These are phyloP conservation scores for Ganoderma boninense DNA, from an alignment of 1,284 basidiomycete species.

Conservation along the genomic window DNA sequence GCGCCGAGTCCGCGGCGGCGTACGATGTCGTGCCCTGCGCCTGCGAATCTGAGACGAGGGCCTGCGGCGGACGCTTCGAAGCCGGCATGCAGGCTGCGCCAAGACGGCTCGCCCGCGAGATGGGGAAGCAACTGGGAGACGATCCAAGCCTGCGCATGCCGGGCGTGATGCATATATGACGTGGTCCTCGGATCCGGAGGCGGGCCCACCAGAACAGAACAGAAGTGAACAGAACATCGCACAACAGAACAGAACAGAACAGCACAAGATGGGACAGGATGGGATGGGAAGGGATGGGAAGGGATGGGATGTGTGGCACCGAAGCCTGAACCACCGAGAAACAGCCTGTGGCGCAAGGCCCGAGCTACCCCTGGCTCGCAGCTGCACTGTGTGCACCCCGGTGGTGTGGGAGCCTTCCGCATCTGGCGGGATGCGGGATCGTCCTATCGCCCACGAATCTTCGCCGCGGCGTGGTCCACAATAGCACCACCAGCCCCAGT, in stretches of 20 bases:
- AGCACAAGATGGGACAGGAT: neutral
- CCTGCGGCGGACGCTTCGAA: neutral
- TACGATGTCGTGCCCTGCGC: neutral
- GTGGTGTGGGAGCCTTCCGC: conserved; percentile 1
- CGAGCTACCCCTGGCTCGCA: neutral
- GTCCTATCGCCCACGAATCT: conserved; percentile 2
- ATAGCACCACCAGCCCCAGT: neutral
- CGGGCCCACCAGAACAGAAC: neutral
- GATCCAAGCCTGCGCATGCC: neutral
- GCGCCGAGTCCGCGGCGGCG: neutral
- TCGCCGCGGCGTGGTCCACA: neutral
- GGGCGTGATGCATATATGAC: too few relatives aligned
- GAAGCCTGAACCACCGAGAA: neutral
- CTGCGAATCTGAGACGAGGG: neutral
- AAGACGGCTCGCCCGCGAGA: neutral
- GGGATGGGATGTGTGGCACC: neutral
- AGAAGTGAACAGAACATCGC: neutral
- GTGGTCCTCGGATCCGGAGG: neutral
- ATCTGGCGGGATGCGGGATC: neutral
- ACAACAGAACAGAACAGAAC: neutral
- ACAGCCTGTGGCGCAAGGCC: neutral
- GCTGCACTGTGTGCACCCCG: neutral
- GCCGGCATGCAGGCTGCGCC: neutral
- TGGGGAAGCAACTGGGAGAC: neutral
- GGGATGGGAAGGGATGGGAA: too few relatives aligned